Percentiles rank a stretch among this genome's conserved stretches.
Evolutionary conservation across 331 rosid genomes (phyloP).

Genomic region (Quercus phellos): DNA sequence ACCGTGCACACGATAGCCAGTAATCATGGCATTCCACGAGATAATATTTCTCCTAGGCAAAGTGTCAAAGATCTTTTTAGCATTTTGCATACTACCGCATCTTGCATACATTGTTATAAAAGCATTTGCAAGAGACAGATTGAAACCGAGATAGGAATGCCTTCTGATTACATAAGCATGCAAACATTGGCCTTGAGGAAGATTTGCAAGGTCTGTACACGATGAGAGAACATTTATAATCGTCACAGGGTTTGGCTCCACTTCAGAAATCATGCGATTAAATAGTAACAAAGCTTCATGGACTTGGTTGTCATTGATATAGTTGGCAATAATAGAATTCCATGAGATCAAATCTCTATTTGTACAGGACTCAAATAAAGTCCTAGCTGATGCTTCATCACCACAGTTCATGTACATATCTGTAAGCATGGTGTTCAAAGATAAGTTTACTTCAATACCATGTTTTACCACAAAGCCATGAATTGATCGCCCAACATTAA

Average conservation of each 20-base stretch:
- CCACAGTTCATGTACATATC: constrained; percentile 42
- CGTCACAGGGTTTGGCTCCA: constrained; percentile 35
- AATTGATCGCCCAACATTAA: constrained; percentile 28
- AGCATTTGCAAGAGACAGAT: constrained; percentile 36
- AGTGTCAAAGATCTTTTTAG: constrained; percentile 31
- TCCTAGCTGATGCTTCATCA: constrained; percentile 36
- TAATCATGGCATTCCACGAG: constrained; percentile 48
- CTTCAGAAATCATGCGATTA: constrained; percentile 37
- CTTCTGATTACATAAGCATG: constrained; percentile 35
- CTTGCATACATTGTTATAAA: constrained; percentile 38
- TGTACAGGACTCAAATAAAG: constrained; percentile 32
- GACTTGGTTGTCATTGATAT: constrained; percentile 23
- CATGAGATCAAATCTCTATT: constrained; percentile 38
- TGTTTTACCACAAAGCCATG: constrained; percentile 40
- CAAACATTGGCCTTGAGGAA: constrained; percentile 38
- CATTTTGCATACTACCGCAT: constrained; percentile 40
- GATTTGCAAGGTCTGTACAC: constrained; percentile 36
- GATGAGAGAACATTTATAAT: constrained; percentile 41
- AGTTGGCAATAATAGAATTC: constrained; percentile 40
- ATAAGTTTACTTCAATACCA: constrained; percentile 26
- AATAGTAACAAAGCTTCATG: constrained; percentile 32
- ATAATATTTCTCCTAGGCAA: constrained; percentile 25
- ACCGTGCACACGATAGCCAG: constrained; percentile 44
- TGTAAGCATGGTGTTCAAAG: constrained; percentile 42
- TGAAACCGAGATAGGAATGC: background rate